These are phyloP conservation scores for Monilinia fructigena DNA, from an alignment of 2,329 filamentous ascomycete species.

Conservation along the genomic window DNA sequence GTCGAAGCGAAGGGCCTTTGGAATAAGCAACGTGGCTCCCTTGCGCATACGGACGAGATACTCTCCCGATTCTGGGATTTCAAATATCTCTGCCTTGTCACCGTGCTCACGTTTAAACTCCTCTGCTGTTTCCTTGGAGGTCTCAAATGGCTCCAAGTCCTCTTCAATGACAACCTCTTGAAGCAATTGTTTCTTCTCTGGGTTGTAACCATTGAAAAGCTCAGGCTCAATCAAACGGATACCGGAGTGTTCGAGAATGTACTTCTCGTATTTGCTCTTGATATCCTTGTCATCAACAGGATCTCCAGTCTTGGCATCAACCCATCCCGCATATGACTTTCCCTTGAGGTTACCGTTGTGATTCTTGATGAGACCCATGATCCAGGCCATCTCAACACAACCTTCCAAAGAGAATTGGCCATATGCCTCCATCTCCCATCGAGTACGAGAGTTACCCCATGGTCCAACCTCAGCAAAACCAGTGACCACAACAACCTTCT, in stretches of 20 bases:
- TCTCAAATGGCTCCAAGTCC: constrained; percentile 94
- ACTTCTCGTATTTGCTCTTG: constrained; percentile 96
- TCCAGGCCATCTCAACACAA: constrained; percentile 99
- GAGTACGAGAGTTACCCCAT: constrained; percentile 96
- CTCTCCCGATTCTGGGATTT: constrained; percentile 89
- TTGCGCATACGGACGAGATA: constrained; percentile 94
- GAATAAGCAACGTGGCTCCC: constrained; percentile 90
- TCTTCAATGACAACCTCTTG: constrained; percentile 98
- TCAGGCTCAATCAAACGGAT: constrained; percentile 98
- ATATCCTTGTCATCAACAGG: constrained; percentile 98
- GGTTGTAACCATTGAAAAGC: constrained; percentile 94
- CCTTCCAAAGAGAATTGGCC: constrained; percentile 97
- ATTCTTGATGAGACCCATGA: constrained; percentile 99
- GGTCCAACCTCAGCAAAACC: constrained; percentile 95
- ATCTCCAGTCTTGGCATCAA: constrained; percentile 89
- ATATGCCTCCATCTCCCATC: constrained; percentile 99
- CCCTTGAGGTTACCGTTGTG: constrained; percentile 96
- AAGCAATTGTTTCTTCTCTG: constrained; percentile 96
- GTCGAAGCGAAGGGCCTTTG: constrained; percentile 95
- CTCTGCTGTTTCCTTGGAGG: constrained; percentile 93
- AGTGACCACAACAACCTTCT: constrained; percentile 96
- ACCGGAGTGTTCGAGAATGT: constrained; percentile 92
- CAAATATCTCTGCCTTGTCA: constrained; percentile 96
- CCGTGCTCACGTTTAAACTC: constrained; percentile 97
- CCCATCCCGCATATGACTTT: constrained; percentile 94